phyloP scores from a whole-genome alignment of 164 flowering plant genomes.

The Buxus sempervirens region DNA sequence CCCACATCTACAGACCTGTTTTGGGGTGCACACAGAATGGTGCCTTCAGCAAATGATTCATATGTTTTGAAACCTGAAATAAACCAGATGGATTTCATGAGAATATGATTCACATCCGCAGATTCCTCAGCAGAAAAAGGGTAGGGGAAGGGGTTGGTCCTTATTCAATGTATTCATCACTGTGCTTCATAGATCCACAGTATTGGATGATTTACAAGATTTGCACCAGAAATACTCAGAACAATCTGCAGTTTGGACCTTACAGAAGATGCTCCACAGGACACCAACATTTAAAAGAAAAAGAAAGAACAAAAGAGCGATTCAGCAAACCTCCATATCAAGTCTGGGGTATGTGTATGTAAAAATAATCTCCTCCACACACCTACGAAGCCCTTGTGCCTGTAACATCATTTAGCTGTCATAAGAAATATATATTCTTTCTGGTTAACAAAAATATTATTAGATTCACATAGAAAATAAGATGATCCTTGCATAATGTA shows the following conservation, averaged over 20 bases:
- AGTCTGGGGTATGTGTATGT: conserved; percentile 84
- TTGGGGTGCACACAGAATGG: conserved; percentile 98
- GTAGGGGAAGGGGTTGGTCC: too few relatives aligned
- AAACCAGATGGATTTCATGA: conserved; percentile 1
- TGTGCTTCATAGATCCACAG: not conserved
- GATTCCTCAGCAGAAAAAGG: not conserved
- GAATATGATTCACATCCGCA: not conserved
- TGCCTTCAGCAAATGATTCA: conserved; percentile 95
- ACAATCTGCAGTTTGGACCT: not conserved
- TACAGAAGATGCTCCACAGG: not conserved
- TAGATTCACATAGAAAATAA: too few relatives aligned
- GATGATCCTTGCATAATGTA: too few relatives aligned
- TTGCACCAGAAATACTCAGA: not conserved
- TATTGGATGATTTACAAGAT: not conserved
- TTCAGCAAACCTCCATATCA: conserved; percentile 78
- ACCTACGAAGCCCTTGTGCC: conserved; percentile 64
- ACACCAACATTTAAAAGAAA: not conserved
- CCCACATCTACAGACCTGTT: conserved; percentile 55
- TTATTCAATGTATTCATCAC: not conserved
- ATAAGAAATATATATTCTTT: not conserved
- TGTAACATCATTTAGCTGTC: conserved; percentile 19
- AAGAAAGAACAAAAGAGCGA: not conserved
- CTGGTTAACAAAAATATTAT: too few relatives aligned
- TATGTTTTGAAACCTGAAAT: conserved; percentile 83
- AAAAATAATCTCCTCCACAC: conserved; percentile 90